Conservation (phyloP, 1,284 basidiomycete genomes). For the Naganishia albida region DNA sequence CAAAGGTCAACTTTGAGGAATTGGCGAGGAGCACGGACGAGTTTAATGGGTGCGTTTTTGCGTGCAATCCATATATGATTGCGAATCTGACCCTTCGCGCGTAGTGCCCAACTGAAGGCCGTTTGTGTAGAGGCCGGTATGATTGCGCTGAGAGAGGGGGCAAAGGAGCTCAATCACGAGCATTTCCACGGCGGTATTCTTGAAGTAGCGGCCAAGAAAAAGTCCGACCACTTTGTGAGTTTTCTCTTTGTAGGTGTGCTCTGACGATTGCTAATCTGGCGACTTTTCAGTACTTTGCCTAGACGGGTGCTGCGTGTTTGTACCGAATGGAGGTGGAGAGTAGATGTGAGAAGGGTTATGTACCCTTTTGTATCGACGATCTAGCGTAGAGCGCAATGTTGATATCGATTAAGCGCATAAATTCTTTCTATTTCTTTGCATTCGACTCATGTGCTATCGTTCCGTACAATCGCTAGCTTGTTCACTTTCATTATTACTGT, state of each 20-base stretch:
- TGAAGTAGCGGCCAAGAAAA: constrained; percentile 95
- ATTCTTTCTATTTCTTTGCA: too few species aligned
- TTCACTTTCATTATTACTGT: not conserved
- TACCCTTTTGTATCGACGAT: too few species aligned
- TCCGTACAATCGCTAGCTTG: too few species aligned
- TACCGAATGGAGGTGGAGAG: not conserved
- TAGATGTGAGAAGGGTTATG: too few species aligned
- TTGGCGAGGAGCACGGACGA: constrained; percentile 73
- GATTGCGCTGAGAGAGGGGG: constrained; percentile 93
- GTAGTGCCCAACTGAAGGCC: constrained; percentile 65
- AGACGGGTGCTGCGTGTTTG: not conserved
- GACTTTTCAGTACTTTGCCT: constrained; percentile 21
- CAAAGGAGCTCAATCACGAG: constrained; percentile 84
- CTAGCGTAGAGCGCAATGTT: too few species aligned
- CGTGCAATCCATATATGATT: not conserved
- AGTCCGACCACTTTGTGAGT: constrained; percentile 68
- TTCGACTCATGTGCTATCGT: too few species aligned
- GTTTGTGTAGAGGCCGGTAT: constrained; percentile 98
- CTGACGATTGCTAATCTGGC: not conserved
- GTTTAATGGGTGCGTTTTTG: constrained; percentile 62
- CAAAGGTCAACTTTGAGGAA: constrained; percentile 75
- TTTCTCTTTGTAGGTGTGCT: not conserved
- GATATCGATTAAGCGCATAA: too few species aligned
- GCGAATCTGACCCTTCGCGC: not conserved
- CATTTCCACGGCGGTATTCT: constrained; percentile 88